phyloP scores from a whole-genome alignment of 805 yeast genomes.

The Clavispora fructus region DNA sequence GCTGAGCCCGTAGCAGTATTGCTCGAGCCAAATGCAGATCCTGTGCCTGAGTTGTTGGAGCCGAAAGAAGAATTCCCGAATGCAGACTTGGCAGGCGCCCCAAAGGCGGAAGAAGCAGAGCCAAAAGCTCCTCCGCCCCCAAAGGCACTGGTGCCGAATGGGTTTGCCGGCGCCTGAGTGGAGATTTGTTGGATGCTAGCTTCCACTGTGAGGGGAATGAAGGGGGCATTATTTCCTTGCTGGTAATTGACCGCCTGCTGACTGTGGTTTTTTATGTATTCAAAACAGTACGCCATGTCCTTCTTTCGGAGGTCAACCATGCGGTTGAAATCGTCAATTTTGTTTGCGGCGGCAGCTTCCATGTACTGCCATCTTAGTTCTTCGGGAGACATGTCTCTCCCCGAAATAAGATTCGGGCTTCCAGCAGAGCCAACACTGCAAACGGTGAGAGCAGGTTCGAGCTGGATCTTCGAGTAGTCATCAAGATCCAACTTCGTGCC shows the following conservation, averaged over 20 bases:
- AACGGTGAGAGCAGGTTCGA: conserved; percentile 35
- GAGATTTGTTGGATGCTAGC: conserved; percentile 17
- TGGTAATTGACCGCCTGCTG: not conserved
- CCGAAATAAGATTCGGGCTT: conserved; percentile 42
- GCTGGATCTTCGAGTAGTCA: conserved; percentile 19
- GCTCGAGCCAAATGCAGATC: conserved; percentile 18
- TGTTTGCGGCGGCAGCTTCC: conserved; percentile 36
- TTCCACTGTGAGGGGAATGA: conserved; percentile 24
- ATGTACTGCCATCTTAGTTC: conserved; percentile 45
- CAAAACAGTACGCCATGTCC: conserved; percentile 18
- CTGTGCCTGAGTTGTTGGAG: not conserved
- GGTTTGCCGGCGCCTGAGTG: not conserved
- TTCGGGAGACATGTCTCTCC: conserved; percentile 51
- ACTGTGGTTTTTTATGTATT: conserved; percentile 26
- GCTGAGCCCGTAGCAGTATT: not conserved
- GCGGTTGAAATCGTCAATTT: conserved; percentile 33
- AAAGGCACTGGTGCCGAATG: conserved; percentile 7
- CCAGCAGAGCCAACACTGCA: conserved; percentile 49
- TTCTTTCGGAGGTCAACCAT: conserved; percentile 26
- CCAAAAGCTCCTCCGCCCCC: conserved; percentile 1
- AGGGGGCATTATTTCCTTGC: conserved; percentile 2
- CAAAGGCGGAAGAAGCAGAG: conserved; percentile 10
- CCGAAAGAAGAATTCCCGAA: conserved; percentile 1
- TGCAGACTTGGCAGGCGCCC: conserved; percentile 2
- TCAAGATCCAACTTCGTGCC: conserved; percentile 14